phyloP scores from a whole-genome alignment of 2,329 filamentous ascomycete species.

The Aspergillus latus region DNA sequence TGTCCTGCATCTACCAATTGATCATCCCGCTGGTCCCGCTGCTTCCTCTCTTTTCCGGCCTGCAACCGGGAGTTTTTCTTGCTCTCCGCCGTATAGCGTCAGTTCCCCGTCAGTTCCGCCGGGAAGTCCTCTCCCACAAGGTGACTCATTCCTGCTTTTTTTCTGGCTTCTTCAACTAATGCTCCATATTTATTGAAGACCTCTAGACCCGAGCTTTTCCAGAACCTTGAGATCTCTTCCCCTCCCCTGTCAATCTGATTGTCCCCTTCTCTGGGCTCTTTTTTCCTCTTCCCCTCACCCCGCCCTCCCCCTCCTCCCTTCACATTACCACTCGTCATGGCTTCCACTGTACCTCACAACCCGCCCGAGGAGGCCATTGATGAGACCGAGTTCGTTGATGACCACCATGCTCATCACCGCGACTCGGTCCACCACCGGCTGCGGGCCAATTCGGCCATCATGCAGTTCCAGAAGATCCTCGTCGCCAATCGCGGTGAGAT shows the following conservation, averaged over 20 bases:
- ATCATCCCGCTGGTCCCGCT: slow-evolving; percentile 5
- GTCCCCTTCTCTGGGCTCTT: not conserved
- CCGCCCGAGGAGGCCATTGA: slow-evolving; percentile 39
- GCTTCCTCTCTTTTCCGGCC: slow-evolving; percentile 20
- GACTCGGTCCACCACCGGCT: slow-evolving; percentile 85
- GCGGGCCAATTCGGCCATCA: slow-evolving; percentile 96
- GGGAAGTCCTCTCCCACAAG: slow-evolving; percentile 19
- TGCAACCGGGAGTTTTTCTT: slow-evolving; percentile 28
- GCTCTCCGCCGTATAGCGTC: slow-evolving; percentile 9
- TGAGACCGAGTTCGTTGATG: slow-evolving; percentile 68
- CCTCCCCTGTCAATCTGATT: slow-evolving; percentile 8
- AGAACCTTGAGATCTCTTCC: slow-evolving; percentile 15
- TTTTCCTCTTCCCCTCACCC: not conserved
- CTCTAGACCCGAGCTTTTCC: slow-evolving; percentile 8
- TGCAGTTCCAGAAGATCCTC: slow-evolving; percentile 97
- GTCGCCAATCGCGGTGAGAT: slow-evolving; percentile 99
- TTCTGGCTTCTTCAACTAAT: slow-evolving; percentile 14
- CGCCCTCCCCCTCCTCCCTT: not conserved
- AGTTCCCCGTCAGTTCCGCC: slow-evolving; percentile 13
- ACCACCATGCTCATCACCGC: slow-evolving; percentile 56
- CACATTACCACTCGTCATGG: slow-evolving; percentile 26
- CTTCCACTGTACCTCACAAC: slow-evolving; percentile 25
- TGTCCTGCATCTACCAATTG: slow-evolving; percentile 6
- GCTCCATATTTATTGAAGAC: slow-evolving; percentile 10
- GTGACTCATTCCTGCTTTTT: slow-evolving; percentile 22